Evolutionary conservation across 2,329 filamentous ascomycete species (phyloP).

Genomic region (Hirsutella thompsonii): DNA sequence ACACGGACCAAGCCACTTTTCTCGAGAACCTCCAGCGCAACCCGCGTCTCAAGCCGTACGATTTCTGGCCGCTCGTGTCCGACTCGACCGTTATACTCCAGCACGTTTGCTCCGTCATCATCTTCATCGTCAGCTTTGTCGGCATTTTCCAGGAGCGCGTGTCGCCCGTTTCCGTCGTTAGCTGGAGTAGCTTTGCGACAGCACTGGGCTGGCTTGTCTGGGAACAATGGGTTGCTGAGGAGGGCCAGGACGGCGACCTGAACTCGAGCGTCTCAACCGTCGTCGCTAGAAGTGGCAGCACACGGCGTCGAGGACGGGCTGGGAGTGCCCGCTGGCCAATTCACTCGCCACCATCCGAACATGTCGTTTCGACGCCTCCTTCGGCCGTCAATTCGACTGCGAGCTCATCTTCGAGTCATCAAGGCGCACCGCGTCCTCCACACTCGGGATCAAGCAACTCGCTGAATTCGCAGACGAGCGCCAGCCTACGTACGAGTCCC

Average conservation of each 20-base stretch:
- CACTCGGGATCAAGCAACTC: not conserved
- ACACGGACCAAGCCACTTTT: constrained; percentile 93
- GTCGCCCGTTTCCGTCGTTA: constrained; percentile 80
- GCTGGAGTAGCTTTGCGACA: constrained; percentile 71
- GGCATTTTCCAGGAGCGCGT: constrained; percentile 79
- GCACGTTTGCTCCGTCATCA: constrained; percentile 86
- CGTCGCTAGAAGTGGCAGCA: constrained; percentile 20
- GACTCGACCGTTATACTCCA: constrained; percentile 96
- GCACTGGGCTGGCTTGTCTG: constrained; percentile 81
- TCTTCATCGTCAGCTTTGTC: constrained; percentile 89
- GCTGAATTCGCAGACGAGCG: not conserved
- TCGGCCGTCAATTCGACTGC: constrained; percentile 21
- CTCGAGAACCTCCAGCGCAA: constrained; percentile 93
- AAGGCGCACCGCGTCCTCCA: constrained; percentile 28
- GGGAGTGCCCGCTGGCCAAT: constrained; percentile 24
- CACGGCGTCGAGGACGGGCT: constrained; percentile 20
- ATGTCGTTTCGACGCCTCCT: constrained; percentile 11
- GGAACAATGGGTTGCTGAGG: constrained; percentile 78
- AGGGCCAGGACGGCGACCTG: constrained; percentile 32
- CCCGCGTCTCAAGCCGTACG: constrained; percentile 83
- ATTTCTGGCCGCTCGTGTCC: constrained; percentile 93
- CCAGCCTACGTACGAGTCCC: not conserved
- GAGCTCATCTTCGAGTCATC: constrained; percentile 31
- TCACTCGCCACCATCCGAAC: constrained; percentile 14
- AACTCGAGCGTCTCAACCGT: constrained; percentile 20